Evolutionary conservation across 2,329 filamentous ascomycete species (phyloP).

Genomic region (Elsinoe perseae): DNA sequence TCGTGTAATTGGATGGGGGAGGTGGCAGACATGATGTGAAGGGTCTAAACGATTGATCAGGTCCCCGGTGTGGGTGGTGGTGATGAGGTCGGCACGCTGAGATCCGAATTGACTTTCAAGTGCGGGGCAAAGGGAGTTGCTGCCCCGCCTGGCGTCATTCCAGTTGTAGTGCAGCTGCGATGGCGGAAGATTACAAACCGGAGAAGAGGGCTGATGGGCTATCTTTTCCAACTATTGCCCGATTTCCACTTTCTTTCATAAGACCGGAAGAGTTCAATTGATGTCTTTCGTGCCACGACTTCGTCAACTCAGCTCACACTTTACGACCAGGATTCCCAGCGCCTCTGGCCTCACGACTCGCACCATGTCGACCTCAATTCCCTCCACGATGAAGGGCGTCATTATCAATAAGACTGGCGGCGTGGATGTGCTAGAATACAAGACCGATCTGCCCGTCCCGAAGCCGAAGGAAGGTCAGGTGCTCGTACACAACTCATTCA

Average conservation of each 20-base stretch:
- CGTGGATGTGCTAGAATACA: conserved; percentile 63
- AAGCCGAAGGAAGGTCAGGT: conserved; percentile 60
- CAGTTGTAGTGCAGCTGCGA: not conserved
- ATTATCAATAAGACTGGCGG: conserved; percentile 65
- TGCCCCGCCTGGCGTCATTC: conserved; percentile 3
- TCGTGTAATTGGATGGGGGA: conserved; percentile 40
- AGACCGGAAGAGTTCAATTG: not conserved
- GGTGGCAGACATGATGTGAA: conserved; percentile 23
- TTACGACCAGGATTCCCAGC: conserved; percentile 18
- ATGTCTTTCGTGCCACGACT: conserved; percentile 16
- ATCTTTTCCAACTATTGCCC: no score
- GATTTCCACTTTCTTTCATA: not conserved
- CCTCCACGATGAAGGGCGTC: conserved; percentile 65
- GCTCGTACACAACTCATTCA: conserved; percentile 70
- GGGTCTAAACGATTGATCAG: no score
- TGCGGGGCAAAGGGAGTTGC: not conserved
- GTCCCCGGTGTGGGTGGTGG: not conserved
- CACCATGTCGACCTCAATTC: conserved; percentile 45
- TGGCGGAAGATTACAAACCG: not conserved
- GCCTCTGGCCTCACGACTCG: conserved; percentile 18
- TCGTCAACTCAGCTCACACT: conserved; percentile 13
- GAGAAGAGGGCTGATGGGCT: not conserved
- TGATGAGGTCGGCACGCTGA: not conserved
- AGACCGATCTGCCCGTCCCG: conserved; percentile 63
- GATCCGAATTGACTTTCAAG: conserved; percentile 15